phyloP scores from a whole-genome alignment of 78 protist genomes.

The Dictyostelium firmibasis region DNA sequence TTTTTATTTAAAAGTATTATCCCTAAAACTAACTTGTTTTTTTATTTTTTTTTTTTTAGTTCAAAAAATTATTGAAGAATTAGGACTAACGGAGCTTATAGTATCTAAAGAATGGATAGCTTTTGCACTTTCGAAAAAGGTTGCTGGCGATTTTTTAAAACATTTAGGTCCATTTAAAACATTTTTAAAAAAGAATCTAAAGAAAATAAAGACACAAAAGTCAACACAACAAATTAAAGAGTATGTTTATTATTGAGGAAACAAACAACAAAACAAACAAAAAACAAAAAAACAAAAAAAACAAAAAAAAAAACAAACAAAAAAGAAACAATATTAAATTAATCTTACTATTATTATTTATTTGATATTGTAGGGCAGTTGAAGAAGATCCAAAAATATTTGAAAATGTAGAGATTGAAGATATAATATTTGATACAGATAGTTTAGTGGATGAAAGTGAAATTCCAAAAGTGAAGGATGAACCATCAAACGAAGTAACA shows the following conservation, averaged over 20 bases:
- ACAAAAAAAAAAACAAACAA: too few species aligned
- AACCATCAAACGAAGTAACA: background rate
- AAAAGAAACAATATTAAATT: too few species aligned
- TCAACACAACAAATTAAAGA: background rate
- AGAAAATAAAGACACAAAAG: background rate
- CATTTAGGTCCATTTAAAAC: background rate
- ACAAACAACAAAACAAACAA: background rate
- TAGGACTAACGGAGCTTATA: background rate
- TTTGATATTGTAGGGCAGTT: background rate
- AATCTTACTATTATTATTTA: too few species aligned
- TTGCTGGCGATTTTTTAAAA: background rate
- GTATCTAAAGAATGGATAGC: slow-evolving; percentile 1
- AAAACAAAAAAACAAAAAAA: background rate
- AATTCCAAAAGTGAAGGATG: background rate
- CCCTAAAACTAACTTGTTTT: background rate
- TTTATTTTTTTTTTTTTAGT: background rate
- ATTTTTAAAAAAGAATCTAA: background rate
- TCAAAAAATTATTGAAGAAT: slow-evolving; percentile 9
- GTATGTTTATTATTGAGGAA: background rate
- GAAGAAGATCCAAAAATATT: background rate
- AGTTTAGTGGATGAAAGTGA: background rate
- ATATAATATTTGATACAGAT: background rate
- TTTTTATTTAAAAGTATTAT: background rate
- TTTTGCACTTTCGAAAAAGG: background rate
- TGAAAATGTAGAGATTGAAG: background rate